phyloP scores from a whole-genome alignment of 2,329 filamentous ascomycete genomes.

The Colletotrichum musae region DNA sequence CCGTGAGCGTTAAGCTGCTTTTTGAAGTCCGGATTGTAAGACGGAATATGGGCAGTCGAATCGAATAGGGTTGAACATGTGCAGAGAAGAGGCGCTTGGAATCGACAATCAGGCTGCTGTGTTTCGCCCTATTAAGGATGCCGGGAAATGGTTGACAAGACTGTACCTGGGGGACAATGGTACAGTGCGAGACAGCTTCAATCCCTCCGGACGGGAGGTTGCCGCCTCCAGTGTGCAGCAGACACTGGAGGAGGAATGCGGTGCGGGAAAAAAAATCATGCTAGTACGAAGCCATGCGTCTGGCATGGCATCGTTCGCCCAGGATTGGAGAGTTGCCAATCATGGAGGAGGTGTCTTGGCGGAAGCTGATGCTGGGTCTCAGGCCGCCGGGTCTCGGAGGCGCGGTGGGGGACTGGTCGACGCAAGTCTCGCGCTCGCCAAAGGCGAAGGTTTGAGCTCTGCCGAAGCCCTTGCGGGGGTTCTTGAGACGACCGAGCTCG shows the following conservation, averaged over 20 bases:
- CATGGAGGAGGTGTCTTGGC: slow-evolving; percentile 58
- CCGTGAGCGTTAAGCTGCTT: slow-evolving; percentile 40
- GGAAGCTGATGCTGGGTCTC: slow-evolving; percentile 47
- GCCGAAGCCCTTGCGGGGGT: slow-evolving; percentile 84
- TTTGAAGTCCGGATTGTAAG: slow-evolving; percentile 26
- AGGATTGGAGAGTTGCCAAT: slow-evolving; percentile 61
- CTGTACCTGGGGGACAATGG: slow-evolving; percentile 16
- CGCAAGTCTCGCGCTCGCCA: slow-evolving; percentile 76
- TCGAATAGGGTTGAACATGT: slow-evolving; percentile 40
- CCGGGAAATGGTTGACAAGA: slow-evolving; percentile 21
- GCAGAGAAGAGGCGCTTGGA: slow-evolving; percentile 40
- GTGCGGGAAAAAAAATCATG: slow-evolving; percentile 17
- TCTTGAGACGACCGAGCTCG: slow-evolving; percentile 93
- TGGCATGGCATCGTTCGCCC: slow-evolving; percentile 67
- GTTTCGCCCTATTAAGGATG: slow-evolving; percentile 40
- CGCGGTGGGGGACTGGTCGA: slow-evolving; percentile 73
- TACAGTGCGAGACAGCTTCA: slow-evolving; percentile 18
- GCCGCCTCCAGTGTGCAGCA: slow-evolving; percentile 47
- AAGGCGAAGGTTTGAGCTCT: slow-evolving; percentile 97
- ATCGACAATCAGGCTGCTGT: slow-evolving; percentile 43
- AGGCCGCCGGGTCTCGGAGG: slow-evolving; percentile 55
- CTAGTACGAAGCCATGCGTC: slow-evolving; percentile 77
- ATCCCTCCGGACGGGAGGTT: slow-evolving; percentile 26
- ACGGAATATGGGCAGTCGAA: slow-evolving; percentile 39
- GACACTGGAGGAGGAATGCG: slow-evolving; percentile 42